Conservation (phyloP, 2,329 filamentous ascomycete genomes). For the Zelopaecilomyces penicillatus region DNA sequence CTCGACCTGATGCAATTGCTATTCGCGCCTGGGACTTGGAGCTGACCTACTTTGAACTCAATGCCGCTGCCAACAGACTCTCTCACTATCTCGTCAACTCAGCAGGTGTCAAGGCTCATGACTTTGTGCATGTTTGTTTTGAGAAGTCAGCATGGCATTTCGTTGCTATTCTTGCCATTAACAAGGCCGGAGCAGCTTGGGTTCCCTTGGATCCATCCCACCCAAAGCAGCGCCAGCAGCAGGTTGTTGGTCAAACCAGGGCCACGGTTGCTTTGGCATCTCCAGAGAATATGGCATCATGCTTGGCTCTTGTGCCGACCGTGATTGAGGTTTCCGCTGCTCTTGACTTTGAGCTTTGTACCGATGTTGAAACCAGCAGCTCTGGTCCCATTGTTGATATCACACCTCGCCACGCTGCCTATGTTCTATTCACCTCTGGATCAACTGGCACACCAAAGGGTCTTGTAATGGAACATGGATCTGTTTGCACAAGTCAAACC, state of each 20-base stretch:
- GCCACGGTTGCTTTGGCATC: slow-evolving; percentile 6
- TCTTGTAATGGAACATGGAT: slow-evolving; percentile 3
- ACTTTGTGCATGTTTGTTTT: slow-evolving; percentile 1
- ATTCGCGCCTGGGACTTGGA: background rate
- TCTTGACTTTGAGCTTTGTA: slow-evolving; percentile 5
- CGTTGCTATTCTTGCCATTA: slow-evolving; percentile 3
- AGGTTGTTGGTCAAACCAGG: slow-evolving; percentile 6
- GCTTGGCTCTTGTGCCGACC: slow-evolving; percentile 8
- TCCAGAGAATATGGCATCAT: slow-evolving; percentile 11
- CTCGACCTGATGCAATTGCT: background rate
- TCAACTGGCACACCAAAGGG: slow-evolving; percentile 6
- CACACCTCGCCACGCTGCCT: slow-evolving; percentile 3
- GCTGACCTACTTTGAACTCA: background rate
- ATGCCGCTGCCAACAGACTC: background rate
- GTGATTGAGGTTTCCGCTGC: slow-evolving; percentile 5
- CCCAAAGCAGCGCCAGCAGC: slow-evolving; percentile 7
- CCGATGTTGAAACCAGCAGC: background rate
- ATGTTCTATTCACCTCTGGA: slow-evolving; percentile 5
- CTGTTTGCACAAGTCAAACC: background rate
- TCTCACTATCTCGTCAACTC: background rate
- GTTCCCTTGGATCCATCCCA: slow-evolving; percentile 12
- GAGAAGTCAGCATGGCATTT: slow-evolving; percentile 8
- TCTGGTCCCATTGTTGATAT: background rate
- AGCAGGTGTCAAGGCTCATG: slow-evolving; percentile 17
- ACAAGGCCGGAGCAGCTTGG: slow-evolving; percentile 11